phyloP scores from a whole-genome alignment of 2,329 filamentous ascomycete species.

The Fusarium palustre region DNA sequence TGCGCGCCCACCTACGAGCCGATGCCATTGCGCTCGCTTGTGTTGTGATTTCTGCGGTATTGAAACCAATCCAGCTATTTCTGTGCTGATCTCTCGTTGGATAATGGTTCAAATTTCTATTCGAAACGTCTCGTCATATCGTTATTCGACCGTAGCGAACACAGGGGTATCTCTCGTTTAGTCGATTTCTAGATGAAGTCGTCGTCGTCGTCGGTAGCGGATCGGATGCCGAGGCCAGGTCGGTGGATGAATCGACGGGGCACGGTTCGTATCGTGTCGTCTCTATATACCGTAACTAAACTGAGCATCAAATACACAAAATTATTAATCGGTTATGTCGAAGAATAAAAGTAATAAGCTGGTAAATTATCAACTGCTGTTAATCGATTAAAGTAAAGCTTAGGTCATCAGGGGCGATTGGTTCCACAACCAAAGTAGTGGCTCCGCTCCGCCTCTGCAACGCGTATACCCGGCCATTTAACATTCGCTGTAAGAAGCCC shows the following conservation, averaged over 20 bases:
- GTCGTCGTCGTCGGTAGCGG: slow-evolving; percentile 24
- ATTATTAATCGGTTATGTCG: slow-evolving; percentile 8
- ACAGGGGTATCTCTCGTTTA: slow-evolving; percentile 16
- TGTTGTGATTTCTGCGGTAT: neutral
- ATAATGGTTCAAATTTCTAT: slow-evolving; percentile 1
- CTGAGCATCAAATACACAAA: slow-evolving; percentile 11
- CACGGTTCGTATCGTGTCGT: neutral
- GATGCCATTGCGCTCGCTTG: slow-evolving; percentile 52
- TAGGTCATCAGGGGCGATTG: slow-evolving; percentile 47
- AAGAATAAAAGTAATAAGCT: slow-evolving; percentile 14
- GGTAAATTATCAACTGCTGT: slow-evolving; percentile 9
- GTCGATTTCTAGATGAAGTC: slow-evolving; percentile 22
- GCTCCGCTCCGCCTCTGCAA: slow-evolving; percentile 38
- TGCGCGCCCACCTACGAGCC: slow-evolving; percentile 73
- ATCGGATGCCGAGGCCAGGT: neutral
- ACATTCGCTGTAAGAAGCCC: slow-evolving; percentile 8
- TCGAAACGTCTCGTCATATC: slow-evolving; percentile 23
- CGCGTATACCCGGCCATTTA: slow-evolving; percentile 22
- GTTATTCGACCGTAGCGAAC: slow-evolving; percentile 28
- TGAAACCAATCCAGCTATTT: neutral
- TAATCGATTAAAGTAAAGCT: slow-evolving; percentile 26
- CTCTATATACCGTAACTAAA: neutral
- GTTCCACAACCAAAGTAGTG: slow-evolving; percentile 31
- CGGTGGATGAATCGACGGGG: neutral
- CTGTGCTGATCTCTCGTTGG: slow-evolving; percentile 9